phyloP scores from a whole-genome alignment of 345 rosid genomes.

The Aegle marmelos region DNA sequence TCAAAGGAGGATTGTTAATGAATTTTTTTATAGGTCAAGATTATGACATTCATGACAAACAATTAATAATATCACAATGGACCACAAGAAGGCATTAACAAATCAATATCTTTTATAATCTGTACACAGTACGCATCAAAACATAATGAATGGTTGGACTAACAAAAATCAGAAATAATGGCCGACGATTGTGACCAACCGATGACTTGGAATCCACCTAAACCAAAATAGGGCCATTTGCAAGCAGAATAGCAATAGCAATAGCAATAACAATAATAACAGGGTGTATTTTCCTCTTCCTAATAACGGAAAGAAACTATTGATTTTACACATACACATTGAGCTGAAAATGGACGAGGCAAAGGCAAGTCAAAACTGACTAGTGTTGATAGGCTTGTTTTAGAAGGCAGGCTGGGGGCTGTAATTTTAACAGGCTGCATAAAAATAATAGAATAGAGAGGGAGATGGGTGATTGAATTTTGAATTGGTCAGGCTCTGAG shows the following conservation, averaged over 20 bases:
- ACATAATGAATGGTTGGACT: not conserved
- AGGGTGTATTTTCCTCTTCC: too few species aligned
- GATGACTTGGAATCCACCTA: not conserved
- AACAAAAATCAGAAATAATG: not conserved
- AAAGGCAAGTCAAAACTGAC: not conserved
- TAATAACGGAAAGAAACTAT: too few species aligned
- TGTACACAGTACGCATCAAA: not conserved
- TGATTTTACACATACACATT: too few species aligned
- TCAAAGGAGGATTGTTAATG: constrained; percentile 1
- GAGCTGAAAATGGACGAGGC: not conserved
- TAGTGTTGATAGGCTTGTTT: not conserved
- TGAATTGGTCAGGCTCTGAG: not conserved
- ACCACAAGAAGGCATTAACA: not conserved
- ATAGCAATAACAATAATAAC: too few species aligned
- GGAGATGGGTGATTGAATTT: not conserved
- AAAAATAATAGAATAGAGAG: too few species aligned
- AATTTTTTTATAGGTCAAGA: not conserved
- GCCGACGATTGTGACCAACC: not conserved
- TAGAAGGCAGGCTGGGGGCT: not conserved
- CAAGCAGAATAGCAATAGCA: too few species aligned
- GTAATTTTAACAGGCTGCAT: not conserved
- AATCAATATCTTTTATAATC: not conserved
- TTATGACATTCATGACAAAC: constrained; percentile 4
- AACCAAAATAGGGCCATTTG: too few species aligned
- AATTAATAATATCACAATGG: not conserved